These are phyloP conservation scores for Aspergillus phoenicis DNA, from an alignment of 2,329 filamentous ascomycete genomes.

Conservation along the genomic window DNA sequence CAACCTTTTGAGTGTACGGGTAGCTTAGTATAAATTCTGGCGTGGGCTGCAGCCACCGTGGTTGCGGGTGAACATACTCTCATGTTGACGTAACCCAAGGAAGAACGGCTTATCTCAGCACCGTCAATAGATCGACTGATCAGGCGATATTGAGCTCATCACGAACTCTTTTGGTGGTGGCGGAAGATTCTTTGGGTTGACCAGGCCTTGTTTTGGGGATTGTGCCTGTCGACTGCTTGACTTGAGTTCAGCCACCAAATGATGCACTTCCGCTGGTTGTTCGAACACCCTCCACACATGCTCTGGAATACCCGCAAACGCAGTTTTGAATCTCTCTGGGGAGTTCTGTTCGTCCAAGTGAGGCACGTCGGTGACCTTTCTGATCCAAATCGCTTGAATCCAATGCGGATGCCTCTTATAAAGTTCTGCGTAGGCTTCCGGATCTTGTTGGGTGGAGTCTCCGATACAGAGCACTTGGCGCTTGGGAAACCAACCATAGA, in stretches of 20 bases:
- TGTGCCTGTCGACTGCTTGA: not conserved
- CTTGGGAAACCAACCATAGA: constrained; percentile 76
- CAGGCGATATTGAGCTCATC: not conserved
- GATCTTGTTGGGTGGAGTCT: constrained; percentile 88
- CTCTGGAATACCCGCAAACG: constrained; percentile 74
- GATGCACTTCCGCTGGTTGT: constrained; percentile 65
- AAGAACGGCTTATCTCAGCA: constrained; percentile 19
- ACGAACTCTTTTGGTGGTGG: not conserved
- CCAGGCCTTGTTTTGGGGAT: not conserved
- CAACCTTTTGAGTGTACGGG: not conserved
- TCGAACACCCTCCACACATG: constrained; percentile 81
- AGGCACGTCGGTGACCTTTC: constrained; percentile 76
- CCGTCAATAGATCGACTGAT: constrained; percentile 5
- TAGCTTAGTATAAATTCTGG: not conserved
- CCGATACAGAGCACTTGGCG: constrained; percentile 82
- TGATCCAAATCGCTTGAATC: constrained; percentile 82
- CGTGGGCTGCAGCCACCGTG: constrained; percentile 3
- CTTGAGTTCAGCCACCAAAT: constrained; percentile 34
- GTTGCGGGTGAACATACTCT: not conserved
- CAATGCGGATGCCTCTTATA: constrained; percentile 70
- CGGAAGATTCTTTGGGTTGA: not conserved
- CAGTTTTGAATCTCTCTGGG: constrained; percentile 74
- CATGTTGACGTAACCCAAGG: constrained; percentile 23
- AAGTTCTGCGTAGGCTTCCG: constrained; percentile 84
- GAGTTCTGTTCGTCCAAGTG: constrained; percentile 75